Conservation (phyloP, 2,329 filamentous ascomycete genomes). For the Colletotrichum camelliae region DNA sequence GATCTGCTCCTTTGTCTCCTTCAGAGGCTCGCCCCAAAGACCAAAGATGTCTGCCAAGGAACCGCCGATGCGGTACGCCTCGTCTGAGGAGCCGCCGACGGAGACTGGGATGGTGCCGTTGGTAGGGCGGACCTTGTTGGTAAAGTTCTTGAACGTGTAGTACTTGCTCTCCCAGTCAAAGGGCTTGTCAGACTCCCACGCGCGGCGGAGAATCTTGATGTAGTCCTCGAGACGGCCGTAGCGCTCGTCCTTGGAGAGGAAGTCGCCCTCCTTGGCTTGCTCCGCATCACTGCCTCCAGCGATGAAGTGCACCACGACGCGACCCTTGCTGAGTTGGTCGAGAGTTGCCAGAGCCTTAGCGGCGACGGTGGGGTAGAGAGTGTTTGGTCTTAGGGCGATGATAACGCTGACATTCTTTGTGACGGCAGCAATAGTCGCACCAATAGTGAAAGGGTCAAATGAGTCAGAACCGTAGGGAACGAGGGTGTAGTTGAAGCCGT, state of each 20-base stretch:
- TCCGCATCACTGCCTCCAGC: constrained; percentile 66
- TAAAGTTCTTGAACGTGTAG: constrained; percentile 65
- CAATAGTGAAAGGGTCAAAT: constrained; percentile 63
- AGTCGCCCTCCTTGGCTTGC: constrained; percentile 66
- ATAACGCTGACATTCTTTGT: constrained; percentile 67
- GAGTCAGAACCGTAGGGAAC: constrained; percentile 62
- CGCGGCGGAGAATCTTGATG: constrained; percentile 63
- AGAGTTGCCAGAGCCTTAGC: constrained; percentile 67
- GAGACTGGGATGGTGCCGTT: constrained; percentile 62
- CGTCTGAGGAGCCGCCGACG: constrained; percentile 63
- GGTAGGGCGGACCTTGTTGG: constrained; percentile 56
- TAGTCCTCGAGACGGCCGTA: constrained; percentile 66
- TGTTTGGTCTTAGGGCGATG: constrained; percentile 67
- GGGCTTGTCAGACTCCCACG: constrained; percentile 60
- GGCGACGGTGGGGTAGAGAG: constrained; percentile 65
- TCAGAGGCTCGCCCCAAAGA: constrained; percentile 67
- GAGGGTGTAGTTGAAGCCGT: constrained; percentile 66
- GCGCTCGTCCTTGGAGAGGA: constrained; percentile 60
- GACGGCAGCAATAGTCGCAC: constrained; percentile 59
- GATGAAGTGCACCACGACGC: constrained; percentile 68
- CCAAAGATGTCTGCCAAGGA: constrained; percentile 66
- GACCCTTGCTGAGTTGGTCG: constrained; percentile 62
- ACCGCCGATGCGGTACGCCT: constrained; percentile 65
- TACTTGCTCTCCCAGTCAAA: constrained; percentile 68
- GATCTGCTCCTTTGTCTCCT: constrained; percentile 68